phyloP scores from a whole-genome alignment of 2,329 filamentous ascomycete genomes.

The Microsporum canis region DNA sequence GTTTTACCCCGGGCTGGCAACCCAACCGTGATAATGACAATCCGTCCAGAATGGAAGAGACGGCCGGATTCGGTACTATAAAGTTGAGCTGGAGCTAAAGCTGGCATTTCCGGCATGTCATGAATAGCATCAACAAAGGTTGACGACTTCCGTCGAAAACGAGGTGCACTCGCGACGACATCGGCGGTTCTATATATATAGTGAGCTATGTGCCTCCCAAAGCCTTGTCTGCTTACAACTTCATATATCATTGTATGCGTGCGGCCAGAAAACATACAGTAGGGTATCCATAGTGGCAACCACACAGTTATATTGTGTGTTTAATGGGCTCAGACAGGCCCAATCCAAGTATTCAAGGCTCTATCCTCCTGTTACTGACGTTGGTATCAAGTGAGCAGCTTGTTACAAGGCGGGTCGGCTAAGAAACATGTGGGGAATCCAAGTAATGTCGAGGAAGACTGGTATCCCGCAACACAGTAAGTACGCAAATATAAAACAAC shows the following conservation, averaged over 20 bases:
- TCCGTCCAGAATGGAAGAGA: constrained; percentile 91
- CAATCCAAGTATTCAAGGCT: neutral
- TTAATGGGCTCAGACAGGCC: neutral
- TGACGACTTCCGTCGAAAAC: constrained; percentile 83
- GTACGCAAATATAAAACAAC: neutral
- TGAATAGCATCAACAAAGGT: constrained; percentile 97
- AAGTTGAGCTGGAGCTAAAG: constrained; percentile 87
- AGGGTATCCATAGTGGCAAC: constrained; percentile 2
- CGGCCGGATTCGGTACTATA: constrained; percentile 97
- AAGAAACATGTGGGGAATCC: neutral
- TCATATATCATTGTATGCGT: neutral
- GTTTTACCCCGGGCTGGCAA: constrained; percentile 93
- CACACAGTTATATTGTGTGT: neutral
- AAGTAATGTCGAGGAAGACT: neutral
- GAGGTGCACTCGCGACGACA: constrained; percentile 78
- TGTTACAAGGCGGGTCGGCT: neutral
- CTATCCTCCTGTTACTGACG: neutral
- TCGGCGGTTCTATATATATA: constrained; percentile 60
- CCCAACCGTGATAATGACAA: constrained; percentile 94
- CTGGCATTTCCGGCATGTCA: constrained; percentile 69
- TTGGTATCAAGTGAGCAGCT: neutral
- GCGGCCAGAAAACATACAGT: constrained; percentile 12
- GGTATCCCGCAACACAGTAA: too few relatives aligned
- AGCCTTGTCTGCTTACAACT: neutral
- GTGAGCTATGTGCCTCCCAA: neutral